These are phyloP conservation scores for Ceriops decandra DNA, from an alignment of 345 rosid species.

Conservation along the genomic window DNA sequence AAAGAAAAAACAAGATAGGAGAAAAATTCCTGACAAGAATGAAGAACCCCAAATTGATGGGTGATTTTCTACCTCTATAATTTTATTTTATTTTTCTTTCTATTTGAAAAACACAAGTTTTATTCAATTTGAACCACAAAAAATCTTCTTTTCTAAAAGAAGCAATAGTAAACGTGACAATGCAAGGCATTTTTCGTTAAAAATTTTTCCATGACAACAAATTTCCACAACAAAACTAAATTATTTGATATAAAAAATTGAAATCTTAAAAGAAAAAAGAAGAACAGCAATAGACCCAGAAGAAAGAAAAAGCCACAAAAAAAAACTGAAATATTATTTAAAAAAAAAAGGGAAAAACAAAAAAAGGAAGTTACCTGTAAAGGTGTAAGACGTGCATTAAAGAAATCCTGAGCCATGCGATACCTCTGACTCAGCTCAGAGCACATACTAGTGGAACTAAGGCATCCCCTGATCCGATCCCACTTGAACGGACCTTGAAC, in stretches of 20 bases:
- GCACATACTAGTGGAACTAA: conserved; percentile 60
- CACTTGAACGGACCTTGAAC: conserved; percentile 74
- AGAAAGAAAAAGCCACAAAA: neutral
- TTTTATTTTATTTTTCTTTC: no score
- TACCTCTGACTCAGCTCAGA: conserved; percentile 72
- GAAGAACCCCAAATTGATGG: no score
- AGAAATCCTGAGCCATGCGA: conserved; percentile 83
- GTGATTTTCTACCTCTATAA: no score
- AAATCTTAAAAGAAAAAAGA: neutral
- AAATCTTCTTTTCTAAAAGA: no score
- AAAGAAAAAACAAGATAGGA: no score
- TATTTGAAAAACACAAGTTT: no score
- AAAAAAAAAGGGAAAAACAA: neutral
- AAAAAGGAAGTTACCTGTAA: conserved; percentile 49
- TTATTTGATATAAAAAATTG: neutral
- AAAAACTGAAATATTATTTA: neutral
- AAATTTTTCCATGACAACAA: neutral
- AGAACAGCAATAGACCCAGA: neutral
- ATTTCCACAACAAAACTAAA: neutral
- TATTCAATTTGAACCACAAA: no score
- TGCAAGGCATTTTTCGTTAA: neutral
- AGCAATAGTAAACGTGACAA: neutral
- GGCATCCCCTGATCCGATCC: conserved; percentile 69
- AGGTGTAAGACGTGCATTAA: conserved; percentile 68
- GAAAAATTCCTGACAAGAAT: no score